Percentiles rank a stretch among this genome's conserved stretches.
phyloP scores from a whole-genome alignment of 169 alveolate species.

The Perkinsus olseni region DNA sequence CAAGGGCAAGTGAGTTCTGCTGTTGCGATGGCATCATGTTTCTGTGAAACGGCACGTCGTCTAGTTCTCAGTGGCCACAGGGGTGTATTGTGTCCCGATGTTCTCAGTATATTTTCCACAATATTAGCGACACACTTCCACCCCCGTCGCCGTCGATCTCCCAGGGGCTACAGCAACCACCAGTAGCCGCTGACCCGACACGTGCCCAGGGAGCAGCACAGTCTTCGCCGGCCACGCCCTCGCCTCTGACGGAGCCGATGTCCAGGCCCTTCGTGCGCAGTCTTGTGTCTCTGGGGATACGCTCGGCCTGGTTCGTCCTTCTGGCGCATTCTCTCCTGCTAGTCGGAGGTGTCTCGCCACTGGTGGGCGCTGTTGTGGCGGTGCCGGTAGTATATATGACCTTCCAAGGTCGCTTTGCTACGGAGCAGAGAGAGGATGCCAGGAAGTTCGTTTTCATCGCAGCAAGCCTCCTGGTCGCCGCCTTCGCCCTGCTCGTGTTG shows the following conservation, averaged over 20 bases:
- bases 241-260: neutral
- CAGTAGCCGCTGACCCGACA: neutral
- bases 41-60: neutral
- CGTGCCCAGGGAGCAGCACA: neutral
- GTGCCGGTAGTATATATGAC: neutral
- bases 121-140: neutral
- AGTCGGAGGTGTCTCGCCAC: neutral
- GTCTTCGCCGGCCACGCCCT: neutral
- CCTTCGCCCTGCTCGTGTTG: neutral
- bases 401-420: neutral
- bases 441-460: neutral
- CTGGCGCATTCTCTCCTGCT: neutral
- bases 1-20: neutral
- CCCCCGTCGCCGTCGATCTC: neutral
- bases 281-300: neutral
- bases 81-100: neutral
- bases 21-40: neutral
- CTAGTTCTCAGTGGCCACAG: neutral
- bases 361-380: neutral
- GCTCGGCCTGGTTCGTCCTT: neutral
- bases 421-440: neutral
- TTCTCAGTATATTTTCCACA: neutral
- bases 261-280: neutral
- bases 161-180: neutral
- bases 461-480: neutral